A percentile compares a stretch with the other conserved stretches of the same genome.
Evolutionary conservation across 2,329 filamentous ascomycete genomes (phyloP).

Genomic region (Penicillium sp.): DNA sequence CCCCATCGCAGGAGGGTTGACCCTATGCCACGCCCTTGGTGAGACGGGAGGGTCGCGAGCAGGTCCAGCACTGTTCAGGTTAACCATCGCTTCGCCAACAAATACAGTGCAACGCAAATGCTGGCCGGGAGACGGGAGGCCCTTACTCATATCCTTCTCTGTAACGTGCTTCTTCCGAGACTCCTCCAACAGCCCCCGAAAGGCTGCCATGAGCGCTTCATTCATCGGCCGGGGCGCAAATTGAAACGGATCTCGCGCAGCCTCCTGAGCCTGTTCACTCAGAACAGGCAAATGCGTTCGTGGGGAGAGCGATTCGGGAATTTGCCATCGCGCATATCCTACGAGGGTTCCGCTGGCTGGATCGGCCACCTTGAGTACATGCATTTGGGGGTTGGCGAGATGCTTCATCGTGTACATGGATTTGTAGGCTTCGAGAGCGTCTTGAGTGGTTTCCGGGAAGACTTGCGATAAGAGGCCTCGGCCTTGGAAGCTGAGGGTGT

Average conservation of each 20-base stretch:
- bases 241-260: conserved; percentile 41
- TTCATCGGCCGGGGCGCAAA: conserved; percentile 51
- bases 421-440: conserved; percentile 43
- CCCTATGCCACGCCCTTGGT: conserved; percentile 54
- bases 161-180: conserved; percentile 25
- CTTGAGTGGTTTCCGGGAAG: conserved; percentile 43
- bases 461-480: conserved; percentile 44
- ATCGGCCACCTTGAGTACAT: conserved; percentile 49
- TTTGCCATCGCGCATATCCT: conserved; percentile 56
- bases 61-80: conserved; percentile 47
- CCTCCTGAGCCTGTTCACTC: conserved; percentile 46
- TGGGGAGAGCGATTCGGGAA: conserved; percentile 32
- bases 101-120: no score
- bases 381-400: conserved; percentile 44
- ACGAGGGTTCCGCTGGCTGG: conserved; percentile 39
- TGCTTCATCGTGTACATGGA: conserved; percentile 42
- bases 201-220: conserved; percentile 42
- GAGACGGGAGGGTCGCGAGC: conserved; percentile 48
- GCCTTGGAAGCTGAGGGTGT: conserved; percentile 51
- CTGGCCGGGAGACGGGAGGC: no score
- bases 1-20: conserved; percentile 55
- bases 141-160: conserved; percentile 32
- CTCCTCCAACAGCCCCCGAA: conserved; percentile 24
- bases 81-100: no score
- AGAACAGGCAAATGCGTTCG: conserved; percentile 32